Evolutionary conservation across 345 rosid species (phyloP), one percentile per base, ranked within the genome.

Genomic region (Acer campestre): DNA sequence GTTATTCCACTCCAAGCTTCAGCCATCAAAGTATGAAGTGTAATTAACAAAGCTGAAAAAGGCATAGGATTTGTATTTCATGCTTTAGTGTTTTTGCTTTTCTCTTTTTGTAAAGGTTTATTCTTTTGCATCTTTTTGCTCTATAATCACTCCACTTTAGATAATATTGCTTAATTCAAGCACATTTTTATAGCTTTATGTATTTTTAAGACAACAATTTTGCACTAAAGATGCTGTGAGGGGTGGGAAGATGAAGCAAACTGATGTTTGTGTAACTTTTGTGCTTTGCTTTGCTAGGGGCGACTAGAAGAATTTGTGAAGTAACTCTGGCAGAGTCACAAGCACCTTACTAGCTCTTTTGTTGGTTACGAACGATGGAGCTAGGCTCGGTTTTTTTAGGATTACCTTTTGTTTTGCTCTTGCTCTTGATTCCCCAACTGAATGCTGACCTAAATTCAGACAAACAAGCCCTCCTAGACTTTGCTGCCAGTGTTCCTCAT

Each of bases 401-500:
- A 23, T 73, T 88, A 59, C 12, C 82, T 68, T 82, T 84, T 70
- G 83, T 87, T 27, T 67, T 81, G 22, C 25, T 85, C 70, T 76
- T 86, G 66, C 79, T 82, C 68, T 79, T 74, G 62, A 80, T 82
- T 69, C 31, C 87, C 49, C 84, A 69, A 55, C 72, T 74, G 17
- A 46, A 67, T 78, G 89, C 90, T 6, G 94, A 90, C 80, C 67
- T 93, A 8, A 77, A 81, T 1, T 85, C 92, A 7, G 99, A 96
- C 69, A 83, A 81, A 73, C 87, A 86, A 83, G 94, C 99, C 27
- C 93, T 96, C 44, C 95, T 96, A 13, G 82, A 87, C 68, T 96
- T 96, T 76, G 88, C 90, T 20, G 82, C 86, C 35, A 73, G 72
- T 11, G 93, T 96, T 76, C 98, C 91, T 73, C 99, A 94, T 77